phyloP scores from a whole-genome alignment of 495 filamentous ascomycete species.

The Parathielavia appendiculata region DNA sequence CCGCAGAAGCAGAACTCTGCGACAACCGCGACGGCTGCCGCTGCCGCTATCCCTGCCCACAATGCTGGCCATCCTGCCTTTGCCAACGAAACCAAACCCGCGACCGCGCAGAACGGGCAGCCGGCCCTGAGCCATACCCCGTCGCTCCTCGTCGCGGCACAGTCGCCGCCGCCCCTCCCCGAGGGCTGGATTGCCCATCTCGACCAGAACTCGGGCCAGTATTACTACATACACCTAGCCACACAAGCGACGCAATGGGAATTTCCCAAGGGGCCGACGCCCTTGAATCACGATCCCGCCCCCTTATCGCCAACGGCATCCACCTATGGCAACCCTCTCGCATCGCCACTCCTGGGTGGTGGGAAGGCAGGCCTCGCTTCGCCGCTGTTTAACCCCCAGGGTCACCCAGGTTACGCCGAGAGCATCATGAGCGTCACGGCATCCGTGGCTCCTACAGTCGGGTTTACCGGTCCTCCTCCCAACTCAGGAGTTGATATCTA shows the following conservation, averaged over 20 bases:
- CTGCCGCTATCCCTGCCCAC: conserved; percentile 17
- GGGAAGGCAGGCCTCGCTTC: conserved; percentile 70
- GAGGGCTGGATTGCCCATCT: conserved; percentile 98
- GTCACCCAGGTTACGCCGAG: conserved; percentile 61
- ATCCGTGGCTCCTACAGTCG: conserved; percentile 61
- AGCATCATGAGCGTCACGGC: conserved; percentile 70
- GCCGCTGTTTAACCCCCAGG: conserved; percentile 66
- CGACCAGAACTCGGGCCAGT: conserved; percentile 90
- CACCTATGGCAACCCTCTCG: conserved; percentile 71
- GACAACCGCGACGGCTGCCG: conserved; percentile 21
- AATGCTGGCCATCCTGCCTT: conserved; percentile 58
- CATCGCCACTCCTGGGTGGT: conserved; percentile 65
- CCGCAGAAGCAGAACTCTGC: conserved; percentile 21
- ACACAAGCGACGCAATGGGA: conserved; percentile 98
- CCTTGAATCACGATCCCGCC: conserved; percentile 67
- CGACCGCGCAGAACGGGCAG: conserved; percentile 38
- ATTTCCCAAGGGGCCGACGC: conserved; percentile 87
- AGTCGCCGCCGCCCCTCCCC: conserved; percentile 84
- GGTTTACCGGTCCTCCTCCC: conserved; percentile 80
- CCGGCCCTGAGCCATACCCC: conserved; percentile 41
- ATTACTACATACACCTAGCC: conserved; percentile 97
- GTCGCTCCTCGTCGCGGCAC: conserved; percentile 55
- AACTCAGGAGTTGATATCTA: conserved; percentile 85
- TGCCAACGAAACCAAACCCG: conserved; percentile 64
- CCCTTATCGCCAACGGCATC: conserved; percentile 77